These are phyloP conservation scores for Claviceps sorghi DNA, from an alignment of 2,329 filamentous ascomycete genomes.

Conservation along the genomic window DNA sequence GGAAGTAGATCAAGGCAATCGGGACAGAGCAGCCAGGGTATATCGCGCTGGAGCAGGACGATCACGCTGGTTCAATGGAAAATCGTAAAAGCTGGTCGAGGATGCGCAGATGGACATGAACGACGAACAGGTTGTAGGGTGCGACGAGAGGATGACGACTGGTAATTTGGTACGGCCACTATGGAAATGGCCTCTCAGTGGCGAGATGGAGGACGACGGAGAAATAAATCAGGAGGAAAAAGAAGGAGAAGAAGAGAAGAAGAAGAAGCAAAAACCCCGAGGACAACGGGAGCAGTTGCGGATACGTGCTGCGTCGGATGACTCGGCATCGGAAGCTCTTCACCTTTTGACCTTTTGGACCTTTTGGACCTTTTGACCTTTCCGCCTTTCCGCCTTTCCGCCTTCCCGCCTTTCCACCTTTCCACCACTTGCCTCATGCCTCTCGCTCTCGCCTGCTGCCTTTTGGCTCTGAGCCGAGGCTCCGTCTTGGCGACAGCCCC, in stretches of 20 bases:
- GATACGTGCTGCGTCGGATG: conserved; percentile 1
- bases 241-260: not conserved
- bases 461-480: not conserved
- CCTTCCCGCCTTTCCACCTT: not conserved
- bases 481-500: not conserved
- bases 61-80: not conserved
- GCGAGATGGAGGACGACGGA: not conserved
- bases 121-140: not conserved
- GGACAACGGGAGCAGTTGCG: not conserved
- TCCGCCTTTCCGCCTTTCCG: not conserved
- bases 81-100: not conserved
- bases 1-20: not conserved
- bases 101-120: not conserved
- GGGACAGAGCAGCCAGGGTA: not conserved
- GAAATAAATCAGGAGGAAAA: not conserved
- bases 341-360: not conserved
- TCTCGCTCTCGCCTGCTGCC: not conserved
- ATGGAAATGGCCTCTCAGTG: not conserved
- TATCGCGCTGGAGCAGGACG: too few species aligned
- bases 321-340: conserved; percentile 2
- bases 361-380: not conserved
- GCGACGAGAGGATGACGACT: not conserved
- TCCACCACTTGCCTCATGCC: not conserved
- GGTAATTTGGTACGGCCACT: not conserved
- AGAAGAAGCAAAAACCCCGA: too few species aligned